phyloP scores from a whole-genome alignment of 2,329 filamentous ascomycete genomes.

The Arthrinium phaeospermum region DNA sequence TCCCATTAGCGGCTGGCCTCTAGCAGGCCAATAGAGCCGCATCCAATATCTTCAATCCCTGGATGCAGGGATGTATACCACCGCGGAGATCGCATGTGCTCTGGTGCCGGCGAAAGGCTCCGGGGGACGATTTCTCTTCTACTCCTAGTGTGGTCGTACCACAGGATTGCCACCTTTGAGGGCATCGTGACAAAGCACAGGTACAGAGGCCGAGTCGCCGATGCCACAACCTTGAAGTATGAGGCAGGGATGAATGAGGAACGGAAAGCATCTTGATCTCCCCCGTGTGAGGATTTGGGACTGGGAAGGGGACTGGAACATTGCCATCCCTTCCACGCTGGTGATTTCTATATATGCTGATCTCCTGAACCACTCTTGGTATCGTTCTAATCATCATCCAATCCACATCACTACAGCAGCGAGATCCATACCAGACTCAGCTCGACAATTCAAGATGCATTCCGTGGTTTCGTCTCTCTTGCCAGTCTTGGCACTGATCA shows the following conservation, averaged over 20 bases:
- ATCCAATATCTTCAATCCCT: background rate
- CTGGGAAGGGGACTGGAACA: background rate
- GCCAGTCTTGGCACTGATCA: background rate
- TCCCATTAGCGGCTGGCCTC: background rate
- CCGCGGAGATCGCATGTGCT: background rate
- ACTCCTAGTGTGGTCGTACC: too few relatives aligned
- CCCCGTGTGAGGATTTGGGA: background rate
- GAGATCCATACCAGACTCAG: background rate
- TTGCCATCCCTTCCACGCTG: background rate
- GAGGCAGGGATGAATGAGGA: background rate
- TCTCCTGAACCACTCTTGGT: background rate
- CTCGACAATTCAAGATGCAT: background rate
- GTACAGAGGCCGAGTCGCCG: background rate
- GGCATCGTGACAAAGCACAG: background rate
- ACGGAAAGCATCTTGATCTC: background rate
- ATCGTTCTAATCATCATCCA: too few relatives aligned
- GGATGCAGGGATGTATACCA: background rate
- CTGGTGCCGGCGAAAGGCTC: background rate
- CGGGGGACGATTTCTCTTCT: background rate
- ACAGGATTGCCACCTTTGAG: background rate
- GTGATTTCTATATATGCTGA: background rate
- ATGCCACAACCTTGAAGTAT: background rate
- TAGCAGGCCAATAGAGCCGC: background rate
- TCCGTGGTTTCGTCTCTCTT: background rate
- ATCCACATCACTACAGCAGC: background rate